Evolutionary conservation across 345 rosid species (phyloP).

Genomic region (Pugionium cornutum): DNA sequence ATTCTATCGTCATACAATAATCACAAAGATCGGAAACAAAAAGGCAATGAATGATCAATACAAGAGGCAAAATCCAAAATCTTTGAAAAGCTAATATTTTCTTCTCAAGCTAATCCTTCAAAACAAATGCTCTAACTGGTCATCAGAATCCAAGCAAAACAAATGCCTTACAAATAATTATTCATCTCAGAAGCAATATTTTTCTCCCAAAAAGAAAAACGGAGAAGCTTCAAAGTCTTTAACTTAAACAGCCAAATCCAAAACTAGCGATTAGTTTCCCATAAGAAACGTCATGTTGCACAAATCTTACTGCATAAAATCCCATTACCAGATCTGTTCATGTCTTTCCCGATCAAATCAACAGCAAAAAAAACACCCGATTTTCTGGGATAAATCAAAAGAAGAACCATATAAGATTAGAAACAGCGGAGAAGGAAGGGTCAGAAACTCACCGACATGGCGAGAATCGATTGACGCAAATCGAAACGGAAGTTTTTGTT

Average conservation of each 20-base stretch:
- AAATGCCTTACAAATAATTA: not conserved
- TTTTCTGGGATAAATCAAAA: not conserved
- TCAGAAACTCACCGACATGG: conserved; percentile 37
- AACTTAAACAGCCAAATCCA: not conserved
- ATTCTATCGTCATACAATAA: not conserved
- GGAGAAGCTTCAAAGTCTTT: not conserved
- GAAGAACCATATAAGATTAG: not conserved
- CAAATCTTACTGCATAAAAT: conserved; percentile 12
- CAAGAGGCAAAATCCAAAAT: conserved; percentile 3
- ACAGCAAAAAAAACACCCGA: conserved; percentile 5
- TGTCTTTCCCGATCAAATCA: conserved; percentile 13
- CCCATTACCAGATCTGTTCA: conserved; percentile 28
- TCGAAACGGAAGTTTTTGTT: conserved; percentile 3
- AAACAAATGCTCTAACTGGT: not conserved
- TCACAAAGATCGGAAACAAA: conserved; percentile 6
- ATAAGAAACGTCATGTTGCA: conserved; percentile 11
- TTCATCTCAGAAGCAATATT: conserved; percentile 8
- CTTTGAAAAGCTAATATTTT: conserved; percentile 2
- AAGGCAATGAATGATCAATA: conserved; percentile 8
- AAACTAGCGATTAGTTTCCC: not conserved
- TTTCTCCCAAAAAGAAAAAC: not conserved
- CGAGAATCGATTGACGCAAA: conserved; percentile 17
- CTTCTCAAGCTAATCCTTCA: not conserved
- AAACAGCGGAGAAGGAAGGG: not conserved
- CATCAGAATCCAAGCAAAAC: not conserved